phyloP scores from a whole-genome alignment of 768 basidiomycete genomes.

The Leccinum uliginosum region DNA sequence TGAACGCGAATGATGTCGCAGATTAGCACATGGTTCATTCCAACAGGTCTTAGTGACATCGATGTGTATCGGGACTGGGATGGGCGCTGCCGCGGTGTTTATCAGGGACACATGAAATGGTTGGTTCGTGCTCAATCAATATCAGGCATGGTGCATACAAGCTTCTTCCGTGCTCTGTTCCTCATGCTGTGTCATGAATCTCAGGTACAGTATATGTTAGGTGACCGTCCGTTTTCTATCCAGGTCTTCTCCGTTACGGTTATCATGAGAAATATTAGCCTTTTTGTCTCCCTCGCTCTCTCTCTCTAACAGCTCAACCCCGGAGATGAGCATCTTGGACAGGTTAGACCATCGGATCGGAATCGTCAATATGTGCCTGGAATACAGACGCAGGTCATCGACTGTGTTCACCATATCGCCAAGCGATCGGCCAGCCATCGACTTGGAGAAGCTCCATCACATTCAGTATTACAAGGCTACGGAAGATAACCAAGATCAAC shows the following conservation, averaged over 20 bases:
- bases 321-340: background rate
- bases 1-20: background rate
- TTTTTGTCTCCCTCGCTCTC: too few species aligned
- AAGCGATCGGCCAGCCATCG: background rate
- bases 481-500: background rate
- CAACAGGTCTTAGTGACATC: conserved; percentile 72
- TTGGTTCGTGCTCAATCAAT: background rate
- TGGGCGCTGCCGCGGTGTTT: conserved; percentile 84
- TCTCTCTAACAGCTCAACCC: background rate
- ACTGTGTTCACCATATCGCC: background rate
- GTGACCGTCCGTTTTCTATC: background rate
- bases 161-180: background rate
- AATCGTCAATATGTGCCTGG: background rate
- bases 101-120: conserved; percentile 41
- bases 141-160: background rate
- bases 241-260: background rate
- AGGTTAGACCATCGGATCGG: background rate
- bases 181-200: background rate
- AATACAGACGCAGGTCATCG: background rate
- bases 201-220: background rate
- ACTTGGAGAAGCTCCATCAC: background rate
- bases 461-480: background rate
- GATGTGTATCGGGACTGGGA: conserved; percentile 89
- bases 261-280: background rate
- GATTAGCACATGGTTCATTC: background rate